A percentile compares a stretch with the other conserved stretches of the same genome.
phyloP scores from a whole-genome alignment of 768 basidiomycete genomes.

The Podaxis mareebaensis region DNA sequence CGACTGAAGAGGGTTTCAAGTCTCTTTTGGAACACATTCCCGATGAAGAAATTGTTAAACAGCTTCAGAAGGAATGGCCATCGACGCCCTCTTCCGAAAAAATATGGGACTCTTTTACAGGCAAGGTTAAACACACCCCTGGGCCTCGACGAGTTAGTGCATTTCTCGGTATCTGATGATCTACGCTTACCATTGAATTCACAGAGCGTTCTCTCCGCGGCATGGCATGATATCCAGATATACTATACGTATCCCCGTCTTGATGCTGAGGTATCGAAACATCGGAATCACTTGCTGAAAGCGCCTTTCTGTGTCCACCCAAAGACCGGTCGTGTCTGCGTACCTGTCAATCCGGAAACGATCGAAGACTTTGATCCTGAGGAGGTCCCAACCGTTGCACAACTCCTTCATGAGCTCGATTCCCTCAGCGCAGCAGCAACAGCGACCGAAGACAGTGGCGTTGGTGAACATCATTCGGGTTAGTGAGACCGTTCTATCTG shows the following conservation, averaged over 20 bases:
- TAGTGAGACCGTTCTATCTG: conserved; percentile 8
- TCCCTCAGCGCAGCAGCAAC: conserved; percentile 31
- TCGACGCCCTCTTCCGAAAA: conserved; percentile 53
- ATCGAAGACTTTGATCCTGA: conserved; percentile 86
- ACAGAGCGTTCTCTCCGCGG: conserved; percentile 33
- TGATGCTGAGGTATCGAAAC: conserved; percentile 96
- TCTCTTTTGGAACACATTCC: conserved; percentile 75
- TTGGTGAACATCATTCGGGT: conserved; percentile 53
- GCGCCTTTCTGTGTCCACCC: conserved; percentile 98
- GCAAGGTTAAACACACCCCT: conserved; percentile 29
- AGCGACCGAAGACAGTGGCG: conserved; percentile 13
- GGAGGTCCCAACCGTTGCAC: conserved; percentile 81
- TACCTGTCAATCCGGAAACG: conserved; percentile 78
- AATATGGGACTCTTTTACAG: conserved; percentile 75
- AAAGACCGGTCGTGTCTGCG: conserved; percentile 92
- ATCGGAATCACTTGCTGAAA: conserved; percentile 96
- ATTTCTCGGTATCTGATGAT: not conserved
- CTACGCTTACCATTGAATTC: not conserved
- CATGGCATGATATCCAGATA: conserved; percentile 85
- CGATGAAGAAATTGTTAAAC: conserved; percentile 48
- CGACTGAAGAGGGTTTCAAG: conserved; percentile 68
- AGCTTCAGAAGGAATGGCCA: conserved; percentile 63
- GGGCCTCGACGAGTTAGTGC: conserved; percentile 21
- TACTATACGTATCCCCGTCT: conserved; percentile 96
- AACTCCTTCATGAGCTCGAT: conserved; percentile 75